phyloP scores from a whole-genome alignment of 108 stramenopile species.

The Tribonema minus region DNA sequence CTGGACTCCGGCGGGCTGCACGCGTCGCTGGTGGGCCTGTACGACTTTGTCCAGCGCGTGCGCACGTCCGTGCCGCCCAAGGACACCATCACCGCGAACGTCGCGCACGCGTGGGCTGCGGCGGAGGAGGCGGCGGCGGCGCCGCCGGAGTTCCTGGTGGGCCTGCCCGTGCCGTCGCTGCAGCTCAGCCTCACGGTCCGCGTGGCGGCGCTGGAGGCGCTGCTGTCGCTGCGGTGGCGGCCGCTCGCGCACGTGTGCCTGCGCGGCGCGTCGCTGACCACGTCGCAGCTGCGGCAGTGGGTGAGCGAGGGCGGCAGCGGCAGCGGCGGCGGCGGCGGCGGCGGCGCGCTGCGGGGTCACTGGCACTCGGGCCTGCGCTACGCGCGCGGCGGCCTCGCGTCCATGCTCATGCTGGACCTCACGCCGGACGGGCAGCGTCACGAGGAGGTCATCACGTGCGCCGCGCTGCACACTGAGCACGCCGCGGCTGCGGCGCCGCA shows the following conservation, averaged over 20 bases:
- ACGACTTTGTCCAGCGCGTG: no score
- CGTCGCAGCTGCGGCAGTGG: slow-evolving; percentile 6
- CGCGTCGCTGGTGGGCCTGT: no score
- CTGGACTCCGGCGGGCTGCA: no score
- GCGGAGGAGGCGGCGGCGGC: no score
- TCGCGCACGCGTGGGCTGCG: no score
- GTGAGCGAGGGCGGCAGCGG: not conserved
- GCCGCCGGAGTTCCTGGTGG: not conserved
- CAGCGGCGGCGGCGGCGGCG: not conserved
- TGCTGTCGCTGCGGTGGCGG: slow-evolving; percentile 10
- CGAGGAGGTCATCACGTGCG: not conserved
- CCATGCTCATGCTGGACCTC: not conserved
- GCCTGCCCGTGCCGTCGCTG: slow-evolving; percentile 1
- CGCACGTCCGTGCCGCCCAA: no score
- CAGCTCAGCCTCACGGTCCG: not conserved
- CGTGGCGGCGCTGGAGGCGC: not conserved
- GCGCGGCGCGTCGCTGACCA: not conserved
- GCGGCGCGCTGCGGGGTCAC: not conserved
- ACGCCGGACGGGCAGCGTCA: slow-evolving; percentile 19
- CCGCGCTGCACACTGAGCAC: not conserved
- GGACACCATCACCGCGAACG: no score
- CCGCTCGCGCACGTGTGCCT: slow-evolving; percentile 10
- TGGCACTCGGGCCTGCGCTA: not conserved
- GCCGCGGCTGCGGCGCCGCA: not conserved
- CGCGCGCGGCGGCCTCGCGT: not conserved